Evolutionary conservation across 179 eudicot species (phyloP), one percentile per base, ranked within the genome.

Genomic region (Sideroxylon spinosum): DNA sequence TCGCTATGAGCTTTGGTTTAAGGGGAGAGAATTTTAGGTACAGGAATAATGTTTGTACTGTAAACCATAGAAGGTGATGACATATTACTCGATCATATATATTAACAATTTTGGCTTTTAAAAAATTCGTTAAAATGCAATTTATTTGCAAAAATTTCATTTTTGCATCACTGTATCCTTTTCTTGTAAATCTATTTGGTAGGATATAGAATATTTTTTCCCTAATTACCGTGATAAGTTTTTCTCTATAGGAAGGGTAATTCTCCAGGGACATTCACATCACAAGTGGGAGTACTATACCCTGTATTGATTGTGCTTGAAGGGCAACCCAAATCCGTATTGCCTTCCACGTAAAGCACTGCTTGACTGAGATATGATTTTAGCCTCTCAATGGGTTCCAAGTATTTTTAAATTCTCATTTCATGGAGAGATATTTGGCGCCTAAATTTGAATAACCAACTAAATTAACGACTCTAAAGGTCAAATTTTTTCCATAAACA

Each of bases 281-380:
- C 71, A 49, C 67, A 28, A 17, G 59, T 61, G 70, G 6, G 53
- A 63, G 64, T 20, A 50, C 60, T 73, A 68, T 20, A 26, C 71
- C 62, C 29, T 12, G 23, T 78, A n/a, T 78, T 74, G 81, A 82
- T 83, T 82, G 86, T 89, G 88, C 97, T 88, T 90, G 75, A 84
- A 88, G 87, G 82, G 76, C 77, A 82, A 82, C 82, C 85, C 76
- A 85, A 20, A 55, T 56, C 71, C 49, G 49, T 37, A 52, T 67
- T 91, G 48, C 75, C 97, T 92, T 92, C 75, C 67, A 89, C 77
- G 94, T 86, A 84, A 92, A 91, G 94, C 79, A 81, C 73, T 22
- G 16, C 53, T 4, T n/a, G 26, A 44, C 26, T 61, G 22, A 29
- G 0, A 20, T 17, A 37, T 28, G n/a, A 7, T 9, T 2, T 5